Percentiles rank a stretch among this genome's conserved stretches.
These are phyloP conservation scores for Aschersonia sp. DNA, from an alignment of 2,329 filamentous ascomycete species.

Conservation along the genomic window DNA sequence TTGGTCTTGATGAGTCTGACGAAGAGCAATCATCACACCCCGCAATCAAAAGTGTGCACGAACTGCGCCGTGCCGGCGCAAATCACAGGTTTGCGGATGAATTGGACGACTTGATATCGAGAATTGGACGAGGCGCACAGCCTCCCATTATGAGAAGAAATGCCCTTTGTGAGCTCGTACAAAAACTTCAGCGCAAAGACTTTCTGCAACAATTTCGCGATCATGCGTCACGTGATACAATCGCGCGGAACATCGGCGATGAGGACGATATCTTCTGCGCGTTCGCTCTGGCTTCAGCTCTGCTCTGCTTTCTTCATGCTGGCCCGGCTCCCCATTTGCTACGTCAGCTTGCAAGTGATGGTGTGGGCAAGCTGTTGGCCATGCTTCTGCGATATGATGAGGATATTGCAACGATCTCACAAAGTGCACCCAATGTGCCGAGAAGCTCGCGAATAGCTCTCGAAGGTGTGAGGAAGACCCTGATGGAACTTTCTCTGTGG, in stretches of 20 bases:
- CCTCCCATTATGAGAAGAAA: slow-evolving; percentile 39
- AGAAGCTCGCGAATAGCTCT: slow-evolving; percentile 46
- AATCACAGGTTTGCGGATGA: slow-evolving; percentile 53
- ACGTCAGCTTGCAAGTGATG: slow-evolving; percentile 39
- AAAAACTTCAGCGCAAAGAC: slow-evolving; percentile 44
- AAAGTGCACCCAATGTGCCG: slow-evolving; percentile 55
- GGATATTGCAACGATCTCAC: slow-evolving; percentile 48
- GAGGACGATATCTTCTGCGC: slow-evolving; percentile 48
- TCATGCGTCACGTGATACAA: slow-evolving; percentile 53
- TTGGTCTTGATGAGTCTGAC: slow-evolving; percentile 18
- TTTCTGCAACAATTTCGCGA: slow-evolving; percentile 61
- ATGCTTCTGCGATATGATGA: slow-evolving; percentile 35
- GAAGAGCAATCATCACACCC: slow-evolving; percentile 27
- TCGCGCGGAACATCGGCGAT: slow-evolving; percentile 47
- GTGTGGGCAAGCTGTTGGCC: slow-evolving; percentile 38
- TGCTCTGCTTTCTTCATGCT: slow-evolving; percentile 46
- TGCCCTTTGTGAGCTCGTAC: slow-evolving; percentile 44
- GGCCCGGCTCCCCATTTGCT: slow-evolving; percentile 46
- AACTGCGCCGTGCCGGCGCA: slow-evolving; percentile 49
- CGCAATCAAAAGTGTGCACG: slow-evolving; percentile 49
- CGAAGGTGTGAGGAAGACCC: slow-evolving; percentile 32
- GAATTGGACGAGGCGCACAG: slow-evolving; percentile 38
- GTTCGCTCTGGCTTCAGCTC: slow-evolving; percentile 48
- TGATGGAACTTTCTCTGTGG: slow-evolving; percentile 47
- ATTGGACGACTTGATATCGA: slow-evolving; percentile 48